These are phyloP conservation scores for Kockovaella imperatae DNA, from an alignment of 768 basidiomycete genomes.

Conservation along the genomic window DNA sequence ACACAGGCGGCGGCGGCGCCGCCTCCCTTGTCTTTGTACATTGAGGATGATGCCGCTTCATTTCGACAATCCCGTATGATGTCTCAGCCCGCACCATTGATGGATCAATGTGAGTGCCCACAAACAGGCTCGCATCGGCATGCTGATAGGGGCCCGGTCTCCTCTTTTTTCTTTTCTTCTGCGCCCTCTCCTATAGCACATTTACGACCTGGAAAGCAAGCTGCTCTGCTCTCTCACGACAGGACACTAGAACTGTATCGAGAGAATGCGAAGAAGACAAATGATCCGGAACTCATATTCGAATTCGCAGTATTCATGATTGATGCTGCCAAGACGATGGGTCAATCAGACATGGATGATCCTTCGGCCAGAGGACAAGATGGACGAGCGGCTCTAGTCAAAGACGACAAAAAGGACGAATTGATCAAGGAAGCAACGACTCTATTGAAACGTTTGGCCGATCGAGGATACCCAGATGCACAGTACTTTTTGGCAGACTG, in stretches of 20 bases:
- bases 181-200: constrained; percentile 50
- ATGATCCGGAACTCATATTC: constrained; percentile 94
- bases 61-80: constrained; percentile 19
- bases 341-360: constrained; percentile 53
- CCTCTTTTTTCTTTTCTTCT: background rate
- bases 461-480: constrained; percentile 84
- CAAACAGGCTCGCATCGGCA: background rate
- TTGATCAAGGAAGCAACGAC: constrained; percentile 78
- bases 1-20: background rate
- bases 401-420: constrained; percentile 58
- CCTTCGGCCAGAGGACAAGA: constrained; percentile 10
- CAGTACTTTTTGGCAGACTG: constrained; percentile 99
- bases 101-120: constrained; percentile 41
- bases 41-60: constrained; percentile 8
- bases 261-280: constrained; percentile 95
- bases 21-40: constrained; percentile 8
- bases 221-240: constrained; percentile 86
- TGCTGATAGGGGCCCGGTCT: no score
- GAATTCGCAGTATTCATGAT: constrained; percentile 99
- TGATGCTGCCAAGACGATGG: constrained; percentile 86
- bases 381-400: constrained; percentile 14
- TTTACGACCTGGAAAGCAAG: constrained; percentile 83
- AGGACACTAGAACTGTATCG: constrained; percentile 95
- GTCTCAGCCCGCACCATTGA: constrained; percentile 32
- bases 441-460: constrained; percentile 82